Conservation (phyloP, 495 filamentous ascomycete genomes). For the Chaetomium tenue region DNA sequence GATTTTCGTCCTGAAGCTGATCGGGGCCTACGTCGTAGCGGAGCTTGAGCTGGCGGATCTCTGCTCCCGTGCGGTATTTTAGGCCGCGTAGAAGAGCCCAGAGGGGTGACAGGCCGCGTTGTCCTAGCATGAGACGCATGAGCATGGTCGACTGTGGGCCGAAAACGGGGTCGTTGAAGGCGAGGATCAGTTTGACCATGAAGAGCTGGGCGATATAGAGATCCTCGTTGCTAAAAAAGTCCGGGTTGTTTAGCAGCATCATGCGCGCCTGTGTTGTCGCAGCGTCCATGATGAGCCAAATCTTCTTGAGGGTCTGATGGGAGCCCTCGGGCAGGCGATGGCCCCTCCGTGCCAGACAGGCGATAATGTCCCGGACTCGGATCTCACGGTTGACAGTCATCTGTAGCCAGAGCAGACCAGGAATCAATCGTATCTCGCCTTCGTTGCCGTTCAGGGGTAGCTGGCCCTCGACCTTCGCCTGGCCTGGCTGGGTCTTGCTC, state of each 20-base stretch:
- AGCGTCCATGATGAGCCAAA: conserved; percentile 67
- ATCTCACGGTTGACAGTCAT: conserved; percentile 34
- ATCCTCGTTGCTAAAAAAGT: conserved; percentile 53
- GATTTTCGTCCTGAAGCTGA: background rate
- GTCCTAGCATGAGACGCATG: conserved; percentile 57
- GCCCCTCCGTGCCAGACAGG: conserved; percentile 49
- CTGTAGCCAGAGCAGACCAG: conserved; percentile 35
- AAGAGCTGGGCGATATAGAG: conserved; percentile 56
- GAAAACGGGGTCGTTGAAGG: conserved; percentile 52
- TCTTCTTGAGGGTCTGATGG: conserved; percentile 51
- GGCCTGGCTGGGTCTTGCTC: conserved; percentile 17
- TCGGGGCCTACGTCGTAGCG: conserved; percentile 36
- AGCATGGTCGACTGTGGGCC: conserved; percentile 43
- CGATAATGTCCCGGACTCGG: conserved; percentile 52
- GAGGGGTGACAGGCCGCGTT: conserved; percentile 52
- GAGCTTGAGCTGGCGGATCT: conserved; percentile 49
- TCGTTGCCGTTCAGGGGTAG: conserved; percentile 13
- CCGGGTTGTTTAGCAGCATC: conserved; percentile 47
- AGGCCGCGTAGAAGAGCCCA: conserved; percentile 49
- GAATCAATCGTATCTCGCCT: conserved; percentile 27
- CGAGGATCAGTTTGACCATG: conserved; percentile 61
- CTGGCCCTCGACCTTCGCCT: background rate
- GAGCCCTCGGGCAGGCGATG: conserved; percentile 50
- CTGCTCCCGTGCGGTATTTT: conserved; percentile 38
- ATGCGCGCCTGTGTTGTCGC: conserved; percentile 49